Evolutionary conservation across 805 yeast genomes (phyloP), one percentile per base, ranked within the genome.

Genomic region (Isabelozyma gotoi): DNA sequence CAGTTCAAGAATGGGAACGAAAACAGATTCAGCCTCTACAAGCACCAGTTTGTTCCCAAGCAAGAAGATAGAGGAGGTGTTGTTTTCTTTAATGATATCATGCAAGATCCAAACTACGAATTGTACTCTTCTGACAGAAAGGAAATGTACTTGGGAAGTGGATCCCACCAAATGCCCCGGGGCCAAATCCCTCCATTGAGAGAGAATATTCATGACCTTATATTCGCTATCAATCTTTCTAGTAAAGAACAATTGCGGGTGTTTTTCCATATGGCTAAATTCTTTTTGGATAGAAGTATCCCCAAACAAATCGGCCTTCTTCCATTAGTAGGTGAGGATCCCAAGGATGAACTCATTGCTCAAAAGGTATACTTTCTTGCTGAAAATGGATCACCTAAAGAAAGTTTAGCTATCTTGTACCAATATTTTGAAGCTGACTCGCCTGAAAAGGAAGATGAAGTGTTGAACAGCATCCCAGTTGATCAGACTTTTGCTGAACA

Each of bases 251-350:
- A 86, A 45, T 53, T 84, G 15, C 58, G 67, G 14, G 78, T 76
- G 1, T 60, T 83, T 20, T 62, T 76, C 15, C 68, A 83, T 7
- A 67, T 81, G 27, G 53, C 84, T 2, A 70, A 73, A 19, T 61
- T 77, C 2, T 67, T 81, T 2, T 54, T 81, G n/a, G 69, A 74
- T 10, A 75, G 78, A 35, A 80, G 81, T 1, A 73, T 86, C 14
- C 88, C 96, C 0, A 85, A 90, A 50, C 85, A 91, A 60, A 57
- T 92, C 40, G 99, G 97, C 5, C 48, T 92, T 2, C 68, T 92
- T n/a, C 96, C 98, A 0, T 45, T 85, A 2, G 56, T 63, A 7
- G 62, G 57, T 1, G 53, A 49, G 5, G 65, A 62, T 16, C 55
- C 55, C 8, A 40, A 49, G 17, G 74, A 68, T 42, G 49, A 53